Percentiles rank a stretch among this genome's conserved stretches.
These are phyloP conservation scores for Sporisorium scitamineum DNA, from an alignment of 1,284 basidiomycete species.

Conservation along the genomic window DNA sequence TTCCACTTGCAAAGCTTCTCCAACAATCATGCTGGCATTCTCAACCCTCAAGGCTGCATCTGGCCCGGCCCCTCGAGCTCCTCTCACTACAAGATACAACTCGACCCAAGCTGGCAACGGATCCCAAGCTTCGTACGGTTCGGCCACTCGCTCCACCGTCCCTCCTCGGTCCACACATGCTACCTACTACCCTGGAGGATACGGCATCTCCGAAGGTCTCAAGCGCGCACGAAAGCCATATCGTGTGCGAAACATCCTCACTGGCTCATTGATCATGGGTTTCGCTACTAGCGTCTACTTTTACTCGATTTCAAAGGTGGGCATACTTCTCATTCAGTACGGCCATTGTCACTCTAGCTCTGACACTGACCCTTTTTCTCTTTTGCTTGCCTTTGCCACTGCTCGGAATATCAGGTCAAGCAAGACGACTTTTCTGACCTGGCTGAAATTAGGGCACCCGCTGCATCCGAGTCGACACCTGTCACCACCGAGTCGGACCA, in stretches of 20 bases:
- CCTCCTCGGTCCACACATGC: conserved; percentile 53
- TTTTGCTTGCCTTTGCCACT: neutral
- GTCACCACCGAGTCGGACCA: conserved; percentile 45
- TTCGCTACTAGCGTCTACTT: conserved; percentile 88
- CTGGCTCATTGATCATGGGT: conserved; percentile 78
- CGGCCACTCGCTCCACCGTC: conserved; percentile 44
- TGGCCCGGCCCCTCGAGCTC: conserved; percentile 2
- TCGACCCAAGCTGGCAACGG: conserved; percentile 35
- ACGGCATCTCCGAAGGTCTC: conserved; percentile 71
- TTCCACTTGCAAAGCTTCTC: neutral
- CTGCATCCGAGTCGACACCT: conserved; percentile 21
- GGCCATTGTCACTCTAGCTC: neutral
- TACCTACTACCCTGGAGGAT: conserved; percentile 57
- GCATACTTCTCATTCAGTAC: neutral
- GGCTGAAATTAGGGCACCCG: conserved; percentile 49
- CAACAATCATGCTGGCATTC: conserved; percentile 12
- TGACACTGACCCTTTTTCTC: neutral
- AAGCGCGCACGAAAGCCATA: conserved; percentile 88
- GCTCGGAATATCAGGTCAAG: conserved; percentile 39
- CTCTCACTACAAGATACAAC: conserved; percentile 20
- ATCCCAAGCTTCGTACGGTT: conserved; percentile 16
- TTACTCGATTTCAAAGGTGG: conserved; percentile 79
- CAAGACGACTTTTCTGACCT: conserved; percentile 64
- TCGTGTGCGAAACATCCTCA: conserved; percentile 81
- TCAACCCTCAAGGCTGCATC: conserved; percentile 16